These are phyloP conservation scores for Starmera caribaea DNA, from an alignment of 805 yeast genomes.

Conservation along the genomic window DNA sequence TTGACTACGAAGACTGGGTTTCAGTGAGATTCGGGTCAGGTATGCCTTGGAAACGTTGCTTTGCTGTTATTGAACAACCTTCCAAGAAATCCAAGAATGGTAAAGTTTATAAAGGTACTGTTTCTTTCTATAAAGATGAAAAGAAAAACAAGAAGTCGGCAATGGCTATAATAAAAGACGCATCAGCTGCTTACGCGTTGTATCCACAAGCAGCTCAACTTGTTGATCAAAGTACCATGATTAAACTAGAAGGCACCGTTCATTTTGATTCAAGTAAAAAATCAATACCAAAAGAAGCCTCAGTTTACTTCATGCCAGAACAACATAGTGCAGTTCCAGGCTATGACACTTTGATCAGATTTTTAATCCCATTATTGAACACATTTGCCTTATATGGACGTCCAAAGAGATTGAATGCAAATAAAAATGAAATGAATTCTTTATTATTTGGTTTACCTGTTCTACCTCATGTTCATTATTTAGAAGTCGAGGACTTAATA, in stretches of 20 bases:
- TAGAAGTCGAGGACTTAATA: conserved; percentile 52
- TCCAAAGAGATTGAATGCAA: conserved; percentile 66
- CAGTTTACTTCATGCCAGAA: conserved; percentile 76
- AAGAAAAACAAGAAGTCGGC: conserved; percentile 62
- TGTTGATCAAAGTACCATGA: conserved; percentile 79
- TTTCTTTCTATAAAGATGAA: conserved; percentile 70
- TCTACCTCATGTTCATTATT: conserved; percentile 64
- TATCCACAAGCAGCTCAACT: conserved; percentile 79
- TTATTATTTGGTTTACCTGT: conserved; percentile 77
- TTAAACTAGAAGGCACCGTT: conserved; percentile 81
- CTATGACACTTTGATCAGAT: conserved; percentile 75
- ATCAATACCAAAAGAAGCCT: conserved; percentile 42
- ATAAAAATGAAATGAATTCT: conserved; percentile 55
- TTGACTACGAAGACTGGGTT: conserved; percentile 89
- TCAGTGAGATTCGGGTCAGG: conserved; percentile 93
- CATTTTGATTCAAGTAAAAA: conserved; percentile 40
- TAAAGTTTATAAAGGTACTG: conserved; percentile 25
- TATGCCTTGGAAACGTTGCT: conserved; percentile 95
- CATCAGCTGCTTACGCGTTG: conserved; percentile 75
- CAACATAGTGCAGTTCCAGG: conserved; percentile 77
- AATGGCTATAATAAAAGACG: conserved; percentile 69
- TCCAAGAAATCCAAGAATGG: conserved; percentile 33
- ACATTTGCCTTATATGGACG: conserved; percentile 75
- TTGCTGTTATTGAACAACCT: conserved; percentile 78
- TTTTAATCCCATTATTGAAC: conserved; percentile 66